Evolutionary conservation across 2,329 filamentous ascomycete species (phyloP).

Genomic region (Elsinoe perseae): DNA sequence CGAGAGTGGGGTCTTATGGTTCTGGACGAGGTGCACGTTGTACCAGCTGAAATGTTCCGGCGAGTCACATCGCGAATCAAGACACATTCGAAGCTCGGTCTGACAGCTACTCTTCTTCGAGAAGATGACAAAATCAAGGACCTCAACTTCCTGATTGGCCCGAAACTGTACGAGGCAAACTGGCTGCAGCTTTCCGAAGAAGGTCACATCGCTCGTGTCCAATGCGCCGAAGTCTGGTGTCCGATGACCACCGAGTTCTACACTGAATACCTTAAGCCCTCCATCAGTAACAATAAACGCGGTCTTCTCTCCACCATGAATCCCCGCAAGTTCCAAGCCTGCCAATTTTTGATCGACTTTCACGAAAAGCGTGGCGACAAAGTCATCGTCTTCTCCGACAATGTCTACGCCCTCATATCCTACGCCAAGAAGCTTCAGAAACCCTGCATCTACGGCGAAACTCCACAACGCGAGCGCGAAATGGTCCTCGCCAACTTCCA

Average conservation of each 20-base stretch:
- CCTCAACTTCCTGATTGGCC: conserved; percentile 93
- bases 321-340: conserved; percentile 91
- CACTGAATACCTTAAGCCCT: conserved; percentile 71
- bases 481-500: conserved; percentile 90
- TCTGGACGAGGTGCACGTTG: conserved; percentile 94
- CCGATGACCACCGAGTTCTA: conserved; percentile 99
- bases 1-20: conserved; percentile 98
- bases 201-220: conserved; percentile 91
- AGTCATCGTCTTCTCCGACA: conserved; percentile 96
- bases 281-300: conserved; percentile 55
- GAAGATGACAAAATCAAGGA: conserved; percentile 99
- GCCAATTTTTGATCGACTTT: conserved; percentile 96
- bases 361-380: conserved; percentile 93
- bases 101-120: conserved; percentile 87
- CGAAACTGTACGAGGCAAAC: conserved; percentile 96
- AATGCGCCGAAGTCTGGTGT: conserved; percentile 98
- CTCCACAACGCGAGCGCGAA: conserved; percentile 75
- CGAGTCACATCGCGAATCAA: conserved; percentile 90
- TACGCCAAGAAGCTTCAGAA: conserved; percentile 81
- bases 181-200: conserved; percentile 98
- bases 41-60: conserved; percentile 92
- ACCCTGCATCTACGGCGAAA: conserved; percentile 85
- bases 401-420: conserved; percentile 81
- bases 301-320: conserved; percentile 91
- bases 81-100: conserved; percentile 86